These are phyloP conservation scores for Botrytis porri DNA, from an alignment of 2,329 filamentous ascomycete genomes.

Conservation along the genomic window DNA sequence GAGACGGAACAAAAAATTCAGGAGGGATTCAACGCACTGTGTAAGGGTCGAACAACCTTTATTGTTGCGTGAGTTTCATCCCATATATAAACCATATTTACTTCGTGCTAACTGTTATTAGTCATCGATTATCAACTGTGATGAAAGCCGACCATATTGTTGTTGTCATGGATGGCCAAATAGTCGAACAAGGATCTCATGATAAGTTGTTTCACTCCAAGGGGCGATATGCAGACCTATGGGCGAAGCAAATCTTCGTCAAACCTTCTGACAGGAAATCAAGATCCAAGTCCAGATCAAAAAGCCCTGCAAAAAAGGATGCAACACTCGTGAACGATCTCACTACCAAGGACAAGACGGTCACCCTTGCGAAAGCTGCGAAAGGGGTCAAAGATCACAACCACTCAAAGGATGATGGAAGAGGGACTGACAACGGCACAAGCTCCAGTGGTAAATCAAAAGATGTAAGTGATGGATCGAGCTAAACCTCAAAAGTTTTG, in stretches of 20 bases:
- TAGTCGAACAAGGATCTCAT: constrained; percentile 53
- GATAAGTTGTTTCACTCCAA: constrained; percentile 45
- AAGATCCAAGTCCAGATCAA: constrained; percentile 30
- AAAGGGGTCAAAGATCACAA: constrained; percentile 19
- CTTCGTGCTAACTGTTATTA: constrained; percentile 23
- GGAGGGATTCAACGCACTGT: constrained; percentile 49
- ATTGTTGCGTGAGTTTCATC: constrained; percentile 36
- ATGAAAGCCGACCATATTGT: constrained; percentile 53
- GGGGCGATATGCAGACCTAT: constrained; percentile 52
- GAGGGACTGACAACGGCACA: not conserved
- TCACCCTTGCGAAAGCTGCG: constrained; percentile 26
- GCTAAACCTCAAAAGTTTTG: constrained; percentile 11
- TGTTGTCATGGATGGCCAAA: constrained; percentile 50
- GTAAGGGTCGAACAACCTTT: constrained; percentile 49
- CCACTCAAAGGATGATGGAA: constrained; percentile 20
- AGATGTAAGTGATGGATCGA: constrained; percentile 31
- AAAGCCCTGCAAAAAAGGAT: constrained; percentile 32
- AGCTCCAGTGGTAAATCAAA: constrained; percentile 6
- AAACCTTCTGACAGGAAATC: constrained; percentile 29
- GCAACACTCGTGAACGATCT: constrained; percentile 36
- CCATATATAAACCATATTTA: not conserved
- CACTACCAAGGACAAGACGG: constrained; percentile 23
- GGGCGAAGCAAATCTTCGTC: constrained; percentile 46
- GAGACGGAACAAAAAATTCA: constrained; percentile 94
- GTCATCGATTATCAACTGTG: constrained; percentile 52